Evolutionary conservation across 805 yeast species (phyloP), one percentile per base, ranked within the genome.

Genomic region (Zygosaccharomyces lentus): DNA sequence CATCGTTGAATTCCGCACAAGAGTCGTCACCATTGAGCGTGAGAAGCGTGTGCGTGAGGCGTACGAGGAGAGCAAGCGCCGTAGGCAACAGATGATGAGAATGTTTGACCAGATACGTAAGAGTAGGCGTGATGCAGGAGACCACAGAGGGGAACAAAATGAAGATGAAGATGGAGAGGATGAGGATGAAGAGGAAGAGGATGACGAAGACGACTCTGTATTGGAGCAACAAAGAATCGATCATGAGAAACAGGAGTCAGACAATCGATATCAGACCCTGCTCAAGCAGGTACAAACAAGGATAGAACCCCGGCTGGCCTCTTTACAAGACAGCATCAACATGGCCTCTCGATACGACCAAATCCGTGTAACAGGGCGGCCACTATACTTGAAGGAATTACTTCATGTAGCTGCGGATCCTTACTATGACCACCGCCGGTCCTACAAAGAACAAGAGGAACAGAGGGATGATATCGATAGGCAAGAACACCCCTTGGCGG

Each of bases 1-100:
- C 49, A 74, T 82, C 37, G 64, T 80, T 39, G 75, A 71, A 50
- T 81, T 82, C 55, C 64, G 87, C 50, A 70, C 81, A 9, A 72
- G 71, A 37, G 82, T 80, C 24, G 60, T 79, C 46, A 71, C 70
- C 24, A 62, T 76, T 21, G 86, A 81, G 49, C 70, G 72, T 44
- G 73, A 73, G 34, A 74, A 75, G 38, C 69, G 80, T 26, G 72
- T 71, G 37, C 67, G 70, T 48, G 78, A 77, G 34, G 45, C 45
- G 6, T 47, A 53, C 42, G 62, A 60, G 35, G 68, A 64, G 41
- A 54, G 49, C 40, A 57, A 43, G 37, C 57, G 60, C 12, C 52
- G 56, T 38, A 54, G 50, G 40, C 52, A 47, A 21, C 60, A 59
- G 25, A 50, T 64, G 57, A 51, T 50, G 53, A 54, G 49, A 34